These are phyloP conservation scores for Chytriomyces sp. DNA, from an alignment of 192 early-diverging fungal genomes.

Conservation along the genomic window DNA sequence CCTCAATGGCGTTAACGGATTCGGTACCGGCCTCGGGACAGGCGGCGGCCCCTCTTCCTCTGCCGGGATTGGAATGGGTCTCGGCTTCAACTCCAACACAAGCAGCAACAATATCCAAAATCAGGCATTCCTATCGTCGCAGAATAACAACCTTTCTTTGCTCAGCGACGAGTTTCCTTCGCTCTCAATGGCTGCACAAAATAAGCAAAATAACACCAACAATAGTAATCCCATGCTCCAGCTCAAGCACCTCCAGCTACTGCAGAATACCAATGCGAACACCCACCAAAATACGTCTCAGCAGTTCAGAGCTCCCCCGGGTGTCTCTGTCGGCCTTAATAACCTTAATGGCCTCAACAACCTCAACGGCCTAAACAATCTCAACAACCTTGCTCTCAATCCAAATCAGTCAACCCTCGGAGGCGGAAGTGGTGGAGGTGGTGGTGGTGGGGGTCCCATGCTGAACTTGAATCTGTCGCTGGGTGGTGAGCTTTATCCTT, in stretches of 20 bases:
- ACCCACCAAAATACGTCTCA: constrained; percentile 9
- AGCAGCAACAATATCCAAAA: too few species aligned
- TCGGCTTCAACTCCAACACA: constrained; percentile 10
- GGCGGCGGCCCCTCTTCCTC: not conserved
- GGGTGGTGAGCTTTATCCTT: constrained; percentile 32
- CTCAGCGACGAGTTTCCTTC: constrained; percentile 47
- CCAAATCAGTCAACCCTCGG: too few species aligned
- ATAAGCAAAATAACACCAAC: not conserved
- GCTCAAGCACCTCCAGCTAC: not conserved
- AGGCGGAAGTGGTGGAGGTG: constrained; percentile 11
- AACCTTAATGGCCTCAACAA: too few species aligned
- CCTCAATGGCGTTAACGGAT: not conserved
- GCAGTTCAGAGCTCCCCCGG: not conserved
- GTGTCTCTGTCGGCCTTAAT: not conserved
- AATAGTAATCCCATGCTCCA: not conserved
- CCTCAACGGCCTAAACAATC: not conserved
- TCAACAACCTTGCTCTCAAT: not conserved
- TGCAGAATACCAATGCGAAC: not conserved
- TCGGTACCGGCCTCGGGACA: not conserved
- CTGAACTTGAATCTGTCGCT: constrained; percentile 45
- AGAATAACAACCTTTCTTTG: too few species aligned
- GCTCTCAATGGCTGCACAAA: constrained; percentile 17
- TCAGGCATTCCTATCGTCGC: too few species aligned
- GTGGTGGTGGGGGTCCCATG: not conserved
- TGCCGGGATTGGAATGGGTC: not conserved